phyloP scores from a whole-genome alignment of 2,329 filamentous ascomycete species.

The Xylariaceae sp. region DNA sequence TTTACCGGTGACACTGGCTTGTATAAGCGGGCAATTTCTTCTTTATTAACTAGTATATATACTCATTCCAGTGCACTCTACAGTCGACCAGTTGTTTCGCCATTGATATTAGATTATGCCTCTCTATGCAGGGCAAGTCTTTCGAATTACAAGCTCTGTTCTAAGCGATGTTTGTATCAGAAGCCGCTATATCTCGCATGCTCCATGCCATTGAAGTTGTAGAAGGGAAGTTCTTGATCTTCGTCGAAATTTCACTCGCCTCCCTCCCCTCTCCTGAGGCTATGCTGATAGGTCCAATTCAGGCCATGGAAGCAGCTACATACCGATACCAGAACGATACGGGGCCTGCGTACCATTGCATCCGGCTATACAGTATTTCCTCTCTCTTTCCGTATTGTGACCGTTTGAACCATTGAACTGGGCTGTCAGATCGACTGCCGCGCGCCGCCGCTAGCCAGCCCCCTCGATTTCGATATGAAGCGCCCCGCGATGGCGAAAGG shows the following conservation, averaged over 20 bases:
- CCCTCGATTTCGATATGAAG: constrained; percentile 30
- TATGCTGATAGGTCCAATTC: constrained; percentile 10
- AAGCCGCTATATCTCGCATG: background rate
- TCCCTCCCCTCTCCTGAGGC: constrained; percentile 13
- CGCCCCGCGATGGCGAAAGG: constrained; percentile 16
- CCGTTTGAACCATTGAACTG: constrained; percentile 19
- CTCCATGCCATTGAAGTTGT: constrained; percentile 18
- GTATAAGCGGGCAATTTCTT: constrained; percentile 27
- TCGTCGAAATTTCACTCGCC: constrained; percentile 13
- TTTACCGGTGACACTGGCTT: constrained; percentile 18
- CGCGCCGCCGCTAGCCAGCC: constrained; percentile 18
- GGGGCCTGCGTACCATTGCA: background rate
- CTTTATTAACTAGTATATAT: constrained; percentile 24
- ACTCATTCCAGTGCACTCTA: constrained; percentile 8
- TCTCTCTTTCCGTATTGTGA: constrained; percentile 20
- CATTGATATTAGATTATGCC: constrained; percentile 9
- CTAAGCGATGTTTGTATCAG: too few relatives aligned
- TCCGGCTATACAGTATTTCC: constrained; percentile 10
- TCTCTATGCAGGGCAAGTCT: constrained; percentile 1
- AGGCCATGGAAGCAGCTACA: constrained; percentile 21
- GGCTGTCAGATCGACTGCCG: constrained; percentile 23
- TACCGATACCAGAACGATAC: constrained; percentile 5
- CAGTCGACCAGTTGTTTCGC: constrained; percentile 4
- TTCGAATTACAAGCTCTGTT: background rate
- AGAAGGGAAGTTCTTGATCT: constrained; percentile 21